Base-by-base conservation (phyloP, 1,284 basidiomycete species). In the Sanghuangporus sanghuang region DNA sequence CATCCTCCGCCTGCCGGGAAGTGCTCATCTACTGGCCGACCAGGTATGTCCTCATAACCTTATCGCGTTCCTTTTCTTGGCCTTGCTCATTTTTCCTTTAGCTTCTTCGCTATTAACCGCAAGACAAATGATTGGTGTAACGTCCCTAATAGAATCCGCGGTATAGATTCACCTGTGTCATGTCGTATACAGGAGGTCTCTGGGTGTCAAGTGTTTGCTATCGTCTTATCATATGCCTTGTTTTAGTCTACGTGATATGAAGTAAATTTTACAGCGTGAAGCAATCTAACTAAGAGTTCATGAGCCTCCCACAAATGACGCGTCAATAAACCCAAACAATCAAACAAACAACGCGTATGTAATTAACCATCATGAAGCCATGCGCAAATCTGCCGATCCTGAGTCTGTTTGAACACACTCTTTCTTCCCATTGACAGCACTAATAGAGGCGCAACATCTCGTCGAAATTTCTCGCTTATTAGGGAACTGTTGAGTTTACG, bases 101-200 rank as follows among this genome's bases (percentile, higher is more conserved):
- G 60, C 38, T 21, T 62, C 60, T 46, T 35, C 60, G 18, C 39
- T 55, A 27, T 44, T 32, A 11, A 62, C 60, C 11, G 40, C 55
- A 32, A 53, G 38, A 14, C 38, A 16, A n/a, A 18, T 61, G 21
- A 40, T 57, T 35, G 40, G 44, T 18, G 60, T 39, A 56, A 52
- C 54, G 9, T 52, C 60, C 11, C 60, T 46, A 27, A 38, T 62
- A 46, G 60, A 60, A 6, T 46, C 44, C 16, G 16, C 44, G 2
- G 44, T 46, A 18, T 46, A 46, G 40, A n/a, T 6, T n/a, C n/a
- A 42, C 27, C 3, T 2, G 27, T 27, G 3, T 27, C 27, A 27
- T 27, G 27, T 27, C 2, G 27, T 27, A 27, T 27, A 27, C 27
- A 27, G 27, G 27, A 27, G 27, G 27, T 27, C 27, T 27, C 27